Conservation (phyloP, 768 basidiomycete genomes). For the Chlorophyllum brunneum region DNA sequence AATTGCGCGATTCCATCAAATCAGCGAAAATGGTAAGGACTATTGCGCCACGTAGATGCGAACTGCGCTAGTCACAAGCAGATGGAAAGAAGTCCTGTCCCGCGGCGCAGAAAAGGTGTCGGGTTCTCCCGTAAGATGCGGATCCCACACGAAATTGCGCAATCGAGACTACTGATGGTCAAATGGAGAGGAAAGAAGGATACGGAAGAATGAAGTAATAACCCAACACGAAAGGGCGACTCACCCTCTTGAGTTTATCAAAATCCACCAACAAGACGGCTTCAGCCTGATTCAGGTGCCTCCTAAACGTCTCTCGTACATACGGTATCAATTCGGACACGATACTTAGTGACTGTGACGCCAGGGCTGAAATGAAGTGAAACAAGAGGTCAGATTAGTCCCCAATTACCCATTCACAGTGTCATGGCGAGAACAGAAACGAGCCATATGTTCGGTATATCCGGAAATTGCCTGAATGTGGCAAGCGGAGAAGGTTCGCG, state of each 20-base stretch:
- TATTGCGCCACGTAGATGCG: not conserved
- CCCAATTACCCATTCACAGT: not conserved
- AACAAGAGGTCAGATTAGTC: slow-evolving; percentile 6
- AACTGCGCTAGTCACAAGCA: not conserved
- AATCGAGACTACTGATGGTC: too few species aligned
- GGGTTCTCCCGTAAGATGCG: too few species aligned
- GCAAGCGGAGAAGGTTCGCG: not conserved
- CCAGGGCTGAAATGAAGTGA: slow-evolving; percentile 58
- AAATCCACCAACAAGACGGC: slow-evolving; percentile 97
- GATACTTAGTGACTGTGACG: slow-evolving; percentile 93
- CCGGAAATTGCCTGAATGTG: not conserved
- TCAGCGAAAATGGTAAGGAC: not conserved
- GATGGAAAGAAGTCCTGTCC: not conserved
- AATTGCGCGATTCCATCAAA: not conserved
- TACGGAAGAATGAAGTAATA: slow-evolving; percentile 7
- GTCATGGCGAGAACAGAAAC: not conserved
- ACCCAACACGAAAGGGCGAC: slow-evolving; percentile 22
- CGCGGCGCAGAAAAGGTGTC: too few species aligned
- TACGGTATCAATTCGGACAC: slow-evolving; percentile 94
- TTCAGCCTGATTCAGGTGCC: slow-evolving; percentile 92
- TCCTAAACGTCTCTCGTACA: slow-evolving; percentile 89
- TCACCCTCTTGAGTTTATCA: slow-evolving; percentile 93
- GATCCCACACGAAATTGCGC: too few species aligned
- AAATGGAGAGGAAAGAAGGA: not conserved
- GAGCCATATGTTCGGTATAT: not conserved